Percentiles rank a stretch among this genome's conserved stretches.
These are phyloP conservation scores for Microcyclospora pomicola DNA, from an alignment of 2,329 filamentous ascomycete genomes.

Conservation along the genomic window DNA sequence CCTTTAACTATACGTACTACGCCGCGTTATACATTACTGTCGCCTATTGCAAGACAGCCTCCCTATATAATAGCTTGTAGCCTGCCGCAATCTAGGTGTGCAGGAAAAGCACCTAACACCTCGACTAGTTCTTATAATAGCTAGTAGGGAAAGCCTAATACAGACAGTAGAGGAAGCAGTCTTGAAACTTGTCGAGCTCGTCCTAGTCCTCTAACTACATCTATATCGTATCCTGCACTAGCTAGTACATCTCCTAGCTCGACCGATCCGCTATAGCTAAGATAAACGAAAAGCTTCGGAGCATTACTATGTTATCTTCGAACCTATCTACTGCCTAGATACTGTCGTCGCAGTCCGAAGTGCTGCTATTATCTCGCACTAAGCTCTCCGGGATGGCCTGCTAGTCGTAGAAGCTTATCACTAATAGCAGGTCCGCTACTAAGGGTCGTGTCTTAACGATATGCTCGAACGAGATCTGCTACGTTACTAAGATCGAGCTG, in stretches of 20 bases:
- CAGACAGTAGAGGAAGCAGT: constrained; percentile 6
- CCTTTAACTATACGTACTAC: background rate
- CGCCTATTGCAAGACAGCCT: background rate
- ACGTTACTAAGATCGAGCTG: constrained; percentile 11
- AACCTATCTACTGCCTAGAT: constrained; percentile 12
- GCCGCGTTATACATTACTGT: background rate
- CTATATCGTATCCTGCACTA: constrained; percentile 28
- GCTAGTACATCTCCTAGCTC: constrained; percentile 29
- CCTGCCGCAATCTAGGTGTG: constrained; percentile 11
- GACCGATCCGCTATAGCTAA: constrained; percentile 4
- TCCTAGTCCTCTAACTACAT: constrained; percentile 20
- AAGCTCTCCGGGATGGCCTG: constrained; percentile 6
- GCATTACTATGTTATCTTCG: constrained; percentile 22
- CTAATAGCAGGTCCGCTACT: constrained; percentile 30
- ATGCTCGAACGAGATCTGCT: constrained; percentile 15
- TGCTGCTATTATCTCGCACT: background rate
- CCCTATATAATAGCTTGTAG: background rate
- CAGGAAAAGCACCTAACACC: constrained; percentile 14
- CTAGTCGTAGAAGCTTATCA: constrained; percentile 35
- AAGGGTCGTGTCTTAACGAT: constrained; percentile 3
- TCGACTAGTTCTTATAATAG: constrained; percentile 16
- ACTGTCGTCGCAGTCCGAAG: background rate
- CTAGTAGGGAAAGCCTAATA: background rate
- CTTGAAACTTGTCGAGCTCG: constrained; percentile 15
- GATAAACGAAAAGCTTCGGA: constrained; percentile 28